Conservation (phyloP, 176 grass and related monocot genomes). For the Stipa capillata region DNA sequence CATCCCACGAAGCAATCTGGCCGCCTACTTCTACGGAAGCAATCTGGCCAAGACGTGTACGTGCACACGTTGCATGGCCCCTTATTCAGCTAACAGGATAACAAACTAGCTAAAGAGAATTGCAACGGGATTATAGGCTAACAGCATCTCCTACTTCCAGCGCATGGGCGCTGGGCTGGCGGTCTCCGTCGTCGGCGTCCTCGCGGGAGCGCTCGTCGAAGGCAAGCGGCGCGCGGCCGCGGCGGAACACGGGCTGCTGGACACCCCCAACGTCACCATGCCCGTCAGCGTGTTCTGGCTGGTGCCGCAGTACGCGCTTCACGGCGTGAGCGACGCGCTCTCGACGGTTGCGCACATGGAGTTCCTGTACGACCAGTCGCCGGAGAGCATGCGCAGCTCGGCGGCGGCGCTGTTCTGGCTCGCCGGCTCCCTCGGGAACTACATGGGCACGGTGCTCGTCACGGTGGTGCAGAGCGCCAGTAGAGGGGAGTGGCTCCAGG, state of each 20-base stretch:
- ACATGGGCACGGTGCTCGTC: conserved; percentile 73
- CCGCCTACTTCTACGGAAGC: too few species aligned
- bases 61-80: too few species aligned
- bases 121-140: too few species aligned
- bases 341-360: conserved; percentile 76
- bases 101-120: too few species aligned
- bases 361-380: conserved; percentile 81
- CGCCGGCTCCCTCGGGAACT: conserved; percentile 51
- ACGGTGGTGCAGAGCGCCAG: conserved; percentile 64
- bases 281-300: conserved; percentile 82
- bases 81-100: too few species aligned
- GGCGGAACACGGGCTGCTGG: conserved; percentile 41
- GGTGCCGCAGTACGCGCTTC: conserved; percentile 79
- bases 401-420: conserved; percentile 79
- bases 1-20: too few species aligned
- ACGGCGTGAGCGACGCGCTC: conserved; percentile 64
- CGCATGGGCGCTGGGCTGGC: conserved; percentile 77
- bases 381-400: conserved; percentile 87
- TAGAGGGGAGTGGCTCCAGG: conserved; percentile 62
- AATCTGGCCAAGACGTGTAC: too few species aligned
- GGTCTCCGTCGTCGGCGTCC: conserved; percentile 39
- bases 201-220: conserved; percentile 63
- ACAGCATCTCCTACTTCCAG: conserved; percentile 85
- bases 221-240: conserved; percentile 38
- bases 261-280: conserved; percentile 22